Percentiles rank a stretch among this genome's conserved stretches.
Conservation (phyloP, 257 asterid species). For the Euphrasia confusa region DNA sequence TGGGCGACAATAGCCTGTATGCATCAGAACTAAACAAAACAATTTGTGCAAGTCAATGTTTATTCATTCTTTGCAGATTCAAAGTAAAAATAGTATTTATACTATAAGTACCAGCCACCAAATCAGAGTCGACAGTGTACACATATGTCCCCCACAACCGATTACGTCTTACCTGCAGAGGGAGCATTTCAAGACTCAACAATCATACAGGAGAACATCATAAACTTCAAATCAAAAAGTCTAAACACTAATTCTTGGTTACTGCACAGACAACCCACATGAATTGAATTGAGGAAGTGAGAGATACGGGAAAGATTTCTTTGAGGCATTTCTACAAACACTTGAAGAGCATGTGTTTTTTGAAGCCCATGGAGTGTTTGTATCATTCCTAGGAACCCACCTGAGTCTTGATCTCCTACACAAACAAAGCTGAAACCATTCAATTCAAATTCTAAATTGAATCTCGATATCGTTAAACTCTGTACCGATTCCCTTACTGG, state of each 20-base stretch:
- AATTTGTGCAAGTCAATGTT: slow-evolving; percentile 29
- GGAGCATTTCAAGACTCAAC: slow-evolving; percentile 24
- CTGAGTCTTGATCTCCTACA: too few relatives aligned
- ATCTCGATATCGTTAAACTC: too few relatives aligned
- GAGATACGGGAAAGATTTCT: too few relatives aligned
- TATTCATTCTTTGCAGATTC: neutral
- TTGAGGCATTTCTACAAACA: too few relatives aligned
- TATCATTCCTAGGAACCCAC: too few relatives aligned
- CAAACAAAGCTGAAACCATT: too few relatives aligned
- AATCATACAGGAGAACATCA: slow-evolving; percentile 2
- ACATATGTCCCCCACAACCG: slow-evolving; percentile 98
- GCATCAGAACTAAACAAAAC: slow-evolving; percentile 85
- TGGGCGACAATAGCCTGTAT: slow-evolving; percentile 91
- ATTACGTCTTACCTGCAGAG: slow-evolving; percentile 86
- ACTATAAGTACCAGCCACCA: slow-evolving; percentile 76
- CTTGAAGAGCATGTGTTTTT: too few relatives aligned
- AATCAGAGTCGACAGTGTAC: slow-evolving; percentile 95
- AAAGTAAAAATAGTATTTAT: slow-evolving; percentile 11
- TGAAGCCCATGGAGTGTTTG: too few relatives aligned
- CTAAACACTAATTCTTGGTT: neutral
- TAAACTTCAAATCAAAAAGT: slow-evolving; percentile 1
- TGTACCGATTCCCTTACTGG: too few relatives aligned
- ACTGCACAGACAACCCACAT: too few relatives aligned
- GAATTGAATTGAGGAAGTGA: too few relatives aligned
- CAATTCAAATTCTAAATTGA: too few relatives aligned